phyloP scores from a whole-genome alignment of 306 rosid species.

The Morella rubra region DNA sequence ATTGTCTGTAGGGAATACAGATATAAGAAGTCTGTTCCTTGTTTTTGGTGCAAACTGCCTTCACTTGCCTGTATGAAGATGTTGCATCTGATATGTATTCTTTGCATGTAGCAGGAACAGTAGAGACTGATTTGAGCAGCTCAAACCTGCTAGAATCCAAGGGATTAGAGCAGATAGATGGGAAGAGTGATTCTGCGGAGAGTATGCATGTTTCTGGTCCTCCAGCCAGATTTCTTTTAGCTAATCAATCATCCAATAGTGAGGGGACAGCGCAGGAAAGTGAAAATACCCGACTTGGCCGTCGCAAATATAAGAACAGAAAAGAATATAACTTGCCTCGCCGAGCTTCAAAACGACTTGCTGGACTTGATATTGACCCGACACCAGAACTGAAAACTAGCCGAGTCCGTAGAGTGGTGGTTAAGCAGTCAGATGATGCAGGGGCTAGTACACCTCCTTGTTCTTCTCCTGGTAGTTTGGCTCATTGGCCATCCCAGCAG shows the following conservation, averaged over 20 bases:
- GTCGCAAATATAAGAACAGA: constrained; percentile 37
- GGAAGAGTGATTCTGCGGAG: constrained; percentile 32
- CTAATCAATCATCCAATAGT: constrained; percentile 33
- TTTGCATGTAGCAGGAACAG: constrained; percentile 30
- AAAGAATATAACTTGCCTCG: constrained; percentile 58
- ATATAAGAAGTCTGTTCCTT: constrained; percentile 4
- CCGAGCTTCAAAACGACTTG: constrained; percentile 86
- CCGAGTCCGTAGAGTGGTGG: constrained; percentile 37
- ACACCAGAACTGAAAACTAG: constrained; percentile 50
- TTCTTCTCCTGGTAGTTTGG: constrained; percentile 26
- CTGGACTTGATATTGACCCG: constrained; percentile 71
- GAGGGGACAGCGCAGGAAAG: constrained; percentile 28
- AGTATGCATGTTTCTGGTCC: constrained; percentile 25
- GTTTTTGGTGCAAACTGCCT: constrained; percentile 2
- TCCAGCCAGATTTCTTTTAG: constrained; percentile 15
- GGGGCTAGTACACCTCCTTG: constrained; percentile 28
- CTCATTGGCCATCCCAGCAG: constrained; percentile 22
- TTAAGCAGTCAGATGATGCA: constrained; percentile 34
- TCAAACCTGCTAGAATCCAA: constrained; percentile 26
- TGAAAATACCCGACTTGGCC: constrained; percentile 27
- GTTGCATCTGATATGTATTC: constrained; percentile 28
- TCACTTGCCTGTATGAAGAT: constrained; percentile 11
- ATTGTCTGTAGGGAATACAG: constrained; percentile 10
- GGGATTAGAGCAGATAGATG: constrained; percentile 36
- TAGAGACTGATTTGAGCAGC: constrained; percentile 24